Base-by-base conservation (phyloP, 805 yeast species). In the Brettanomyces anomalus region DNA sequence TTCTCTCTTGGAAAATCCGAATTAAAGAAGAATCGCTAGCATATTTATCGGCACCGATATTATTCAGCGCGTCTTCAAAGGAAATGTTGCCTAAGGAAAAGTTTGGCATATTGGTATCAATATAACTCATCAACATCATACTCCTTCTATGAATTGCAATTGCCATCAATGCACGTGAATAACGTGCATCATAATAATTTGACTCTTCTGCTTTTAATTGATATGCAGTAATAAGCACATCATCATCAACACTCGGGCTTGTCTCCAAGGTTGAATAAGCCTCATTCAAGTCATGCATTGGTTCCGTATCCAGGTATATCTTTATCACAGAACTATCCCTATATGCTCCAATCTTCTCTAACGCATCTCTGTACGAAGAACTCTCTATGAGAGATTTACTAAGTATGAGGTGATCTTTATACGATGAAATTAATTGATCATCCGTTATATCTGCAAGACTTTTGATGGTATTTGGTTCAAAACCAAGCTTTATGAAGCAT, bases 211-310 rank as follows among this genome's bases (percentile, higher is more conserved):
- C 74, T 46, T 79, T 78, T 36, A 82, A 68, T 44, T 82, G 79
- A 53, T 76, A 84, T 0, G 94, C 89, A 1, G 94, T 82, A 24
- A 78, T 69, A 3, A 86, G 74, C 36, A 84, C 77, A 48, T 85
- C 93, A 54, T 81, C 85, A 45, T 75, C 81, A 13, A 79, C 76
- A 0, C 67, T 60, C 1, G 69, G 67, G 42, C 70, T 70, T 15
- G 76, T 67, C 10, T 73, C 82, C 28, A 83, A 57, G 1, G 62
- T 52, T 0, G 63, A 59, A 49, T 77, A 80, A 0, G 87, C 85
- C 39, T 71, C 71, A 0, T 52, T 53, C 5, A 68, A 40, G 43
- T 60, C 62, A n/a, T 67, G 62, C 42, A 72, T 53, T 3, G 76
- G 77, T 45, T 78, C 80, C 33, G 71, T 63, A 11, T 62, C 71